Conservation (phyloP, 139 green algal species). For the Chloropicon primus region DNA sequence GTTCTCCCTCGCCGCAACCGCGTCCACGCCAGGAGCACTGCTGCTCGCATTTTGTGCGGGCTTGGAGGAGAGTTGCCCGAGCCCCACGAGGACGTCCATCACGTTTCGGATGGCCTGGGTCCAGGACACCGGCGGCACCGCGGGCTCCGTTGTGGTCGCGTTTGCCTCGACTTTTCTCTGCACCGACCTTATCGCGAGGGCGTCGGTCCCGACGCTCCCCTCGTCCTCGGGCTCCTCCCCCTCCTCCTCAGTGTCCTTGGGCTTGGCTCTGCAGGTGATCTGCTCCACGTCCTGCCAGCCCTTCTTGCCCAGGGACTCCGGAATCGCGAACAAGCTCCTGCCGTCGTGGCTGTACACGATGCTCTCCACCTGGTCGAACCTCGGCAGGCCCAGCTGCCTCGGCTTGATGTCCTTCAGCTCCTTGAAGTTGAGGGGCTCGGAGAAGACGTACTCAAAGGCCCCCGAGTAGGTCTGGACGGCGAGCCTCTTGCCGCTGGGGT, state of each 20-base stretch:
- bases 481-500: not conserved
- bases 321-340: not conserved
- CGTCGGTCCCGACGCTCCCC: not conserved
- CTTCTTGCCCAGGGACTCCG: not conserved
- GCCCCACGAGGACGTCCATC: too few relatives aligned
- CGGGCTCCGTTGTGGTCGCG: too few relatives aligned
- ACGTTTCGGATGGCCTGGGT: too few relatives aligned
- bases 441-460: not conserved
- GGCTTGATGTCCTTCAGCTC: not conserved
- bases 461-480: not conserved
- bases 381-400: not conserved
- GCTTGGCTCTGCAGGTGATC: not conserved
- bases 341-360: not conserved
- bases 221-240: not conserved
- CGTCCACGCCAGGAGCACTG: too few relatives aligned
- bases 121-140: too few relatives aligned
- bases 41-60: too few relatives aligned
- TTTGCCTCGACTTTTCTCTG: too few relatives aligned
- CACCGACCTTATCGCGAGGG: too few relatives aligned
- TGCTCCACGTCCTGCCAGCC: not conserved
- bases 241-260: not conserved
- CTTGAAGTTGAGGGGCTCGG: not conserved
- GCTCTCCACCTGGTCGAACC: not conserved
- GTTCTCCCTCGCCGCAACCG: too few relatives aligned
- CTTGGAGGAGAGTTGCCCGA: too few relatives aligned